These are phyloP conservation scores for Colletotrichum sp. DNA, from an alignment of 2,329 filamentous ascomycete genomes.

Conservation along the genomic window DNA sequence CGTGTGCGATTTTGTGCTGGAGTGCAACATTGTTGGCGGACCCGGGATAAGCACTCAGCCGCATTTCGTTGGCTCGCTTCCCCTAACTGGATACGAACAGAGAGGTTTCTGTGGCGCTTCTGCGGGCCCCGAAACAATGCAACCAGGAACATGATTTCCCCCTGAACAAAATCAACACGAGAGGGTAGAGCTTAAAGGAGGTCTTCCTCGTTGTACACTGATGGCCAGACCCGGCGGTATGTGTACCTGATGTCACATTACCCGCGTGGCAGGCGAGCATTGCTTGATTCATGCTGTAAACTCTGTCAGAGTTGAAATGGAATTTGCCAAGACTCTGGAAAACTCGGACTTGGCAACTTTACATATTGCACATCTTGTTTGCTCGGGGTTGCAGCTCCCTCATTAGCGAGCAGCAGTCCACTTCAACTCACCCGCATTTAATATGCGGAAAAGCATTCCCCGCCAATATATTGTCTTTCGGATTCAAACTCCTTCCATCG, in stretches of 20 bases:
- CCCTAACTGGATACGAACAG: neutral
- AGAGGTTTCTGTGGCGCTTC: neutral
- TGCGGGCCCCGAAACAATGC: neutral
- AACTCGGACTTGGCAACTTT: neutral
- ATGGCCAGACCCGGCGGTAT: neutral
- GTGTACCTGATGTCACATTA: neutral
- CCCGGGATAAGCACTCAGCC: neutral
- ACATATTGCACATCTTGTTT: neutral
- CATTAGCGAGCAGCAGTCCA: neutral
- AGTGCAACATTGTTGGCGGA: neutral
- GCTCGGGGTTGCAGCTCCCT: neutral
- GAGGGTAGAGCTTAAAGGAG: neutral
- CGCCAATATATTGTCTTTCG: neutral
- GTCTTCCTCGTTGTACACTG: neutral
- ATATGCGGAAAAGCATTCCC: neutral
- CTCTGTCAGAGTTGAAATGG: neutral
- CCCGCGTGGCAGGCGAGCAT: neutral
- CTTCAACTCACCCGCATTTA: neutral
- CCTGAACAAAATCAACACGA: neutral
- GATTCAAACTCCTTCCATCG: neutral
- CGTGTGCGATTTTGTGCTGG: neutral
- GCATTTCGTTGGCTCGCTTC: neutral
- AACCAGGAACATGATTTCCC: neutral
- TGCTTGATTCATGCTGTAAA: neutral
- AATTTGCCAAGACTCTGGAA: neutral